Evolutionary conservation across 352 stramenopile genomes (phyloP), one percentile per base, ranked within the genome.

Genomic region (Phytophthora parvispora): DNA sequence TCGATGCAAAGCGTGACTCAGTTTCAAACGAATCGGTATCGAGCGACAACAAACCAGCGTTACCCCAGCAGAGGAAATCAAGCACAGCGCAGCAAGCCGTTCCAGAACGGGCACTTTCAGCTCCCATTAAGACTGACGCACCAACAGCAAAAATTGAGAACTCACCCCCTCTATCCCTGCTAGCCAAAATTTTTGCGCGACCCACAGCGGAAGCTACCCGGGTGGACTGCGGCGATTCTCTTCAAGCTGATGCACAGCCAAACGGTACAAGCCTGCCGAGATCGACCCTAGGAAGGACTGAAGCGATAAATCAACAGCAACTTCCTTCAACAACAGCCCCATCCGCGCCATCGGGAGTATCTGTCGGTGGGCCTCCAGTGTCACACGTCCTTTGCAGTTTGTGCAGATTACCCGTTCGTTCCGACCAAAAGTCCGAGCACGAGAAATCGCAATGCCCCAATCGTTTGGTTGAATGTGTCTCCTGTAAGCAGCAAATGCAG

Each of bases 401-500:
- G 27, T 93, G 85, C 20, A 75, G 78, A 3, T 67, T 93, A 3
- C 85, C 83, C 1, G 66, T 93, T 28, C 79, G 79, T 10, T 76
- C 72, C 0, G 78, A 90, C 53, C 52, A 74, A 32, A 75, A 83
- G 8, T n/a, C 36, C 1, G 81, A 92, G 42, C 86, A 94, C 59
- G 86, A 90, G 58, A 63, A 69, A 42, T 70, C 72, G 0, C 80
- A 84, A 36, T 94, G 86, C 34, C 65, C 83, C n/a, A 88, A 89
- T 40, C 77, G 84, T 28, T 75, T 78, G 9, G 61, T 87, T 1
- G 64, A 67, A 6, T 93, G 83, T 31, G 18, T 62, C 1, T 74
- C 68, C 7, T 91, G 84, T 25, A 62, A 74, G n/a, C 29, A 54
- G 12, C 73, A 84, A 55, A 69, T 87, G 27, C 72, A 74, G 6